Base-by-base conservation (phyloP, 2,329 filamentous ascomycete genomes). In the Fusarium sp. region DNA sequence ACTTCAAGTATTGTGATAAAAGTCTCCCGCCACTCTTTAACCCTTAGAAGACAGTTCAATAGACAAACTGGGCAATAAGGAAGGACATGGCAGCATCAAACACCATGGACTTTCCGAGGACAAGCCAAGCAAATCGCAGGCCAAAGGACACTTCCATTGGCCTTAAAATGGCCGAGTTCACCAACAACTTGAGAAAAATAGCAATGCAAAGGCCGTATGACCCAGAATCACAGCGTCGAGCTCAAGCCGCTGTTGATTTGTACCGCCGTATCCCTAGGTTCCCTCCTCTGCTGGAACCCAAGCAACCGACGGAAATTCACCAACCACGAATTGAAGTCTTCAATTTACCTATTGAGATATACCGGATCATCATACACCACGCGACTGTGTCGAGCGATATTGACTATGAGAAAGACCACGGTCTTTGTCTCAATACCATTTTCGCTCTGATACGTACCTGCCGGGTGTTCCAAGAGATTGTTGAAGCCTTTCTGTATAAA, bases 311-410 rank as follows among this genome's bases (percentile, higher is more conserved):
- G 1, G 14, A 4, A 14, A 19, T 20, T n/a, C 11, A 19, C 3
- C 32, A 27, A 2, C 23, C 20, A 5, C 19, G 4, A 4, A 2
- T 9, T n/a, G 11, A 1, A 14, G 3, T 2, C 14, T 13, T 17
- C 1, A 19, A 3, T 5, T 27, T 70, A 7, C 63, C 67, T 2
- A 10, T 9, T 1, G 63, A 70, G 39, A 25, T 70, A 6, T 65
- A 23, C 9, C 35, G 30, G 2, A 32, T 52, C 2, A 62, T 70
- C 7, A 17, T 71, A 25, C 23, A 40, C 4, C 10, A 22, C 10
- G 10, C 11, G 3, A 30, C 11, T 10, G 4, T 30, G 11, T 11
- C 10, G 10, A 4, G 10, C 4, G 27, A 30, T 10, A 30, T 48
- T n/a, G 23, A 1, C 3, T 20, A 51, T n/a, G 9, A 58, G 23